Evolutionary conservation across 2,329 filamentous ascomycete genomes (phyloP).

Genomic region (Epichloe coenophiala): DNA sequence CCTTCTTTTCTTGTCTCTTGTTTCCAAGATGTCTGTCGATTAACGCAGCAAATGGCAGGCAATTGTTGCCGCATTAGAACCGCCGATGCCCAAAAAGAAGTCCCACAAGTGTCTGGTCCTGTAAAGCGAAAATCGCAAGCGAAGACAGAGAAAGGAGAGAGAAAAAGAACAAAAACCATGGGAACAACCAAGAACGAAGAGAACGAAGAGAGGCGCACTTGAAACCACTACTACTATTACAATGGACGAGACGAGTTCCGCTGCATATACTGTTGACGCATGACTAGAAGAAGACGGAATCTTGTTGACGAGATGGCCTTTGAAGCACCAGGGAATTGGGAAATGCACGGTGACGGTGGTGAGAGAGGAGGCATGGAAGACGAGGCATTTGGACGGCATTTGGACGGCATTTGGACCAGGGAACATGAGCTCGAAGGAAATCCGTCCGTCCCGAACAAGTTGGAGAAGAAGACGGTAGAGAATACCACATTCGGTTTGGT

Average conservation of each 20-base stretch:
- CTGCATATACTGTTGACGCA: conserved; percentile 4
- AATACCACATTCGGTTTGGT: not conserved
- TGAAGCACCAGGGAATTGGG: conserved; percentile 1
- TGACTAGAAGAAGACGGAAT: conserved; percentile 4
- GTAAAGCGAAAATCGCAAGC: conserved; percentile 22
- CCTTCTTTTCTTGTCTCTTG: not conserved
- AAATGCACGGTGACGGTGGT: not conserved
- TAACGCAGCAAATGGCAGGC: conserved; percentile 42
- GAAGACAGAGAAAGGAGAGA: conserved; percentile 2
- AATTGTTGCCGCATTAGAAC: conserved; percentile 89
- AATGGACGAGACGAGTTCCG: conserved; percentile 3
- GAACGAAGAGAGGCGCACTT: not conserved
- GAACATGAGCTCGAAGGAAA: not conserved
- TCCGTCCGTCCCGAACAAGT: not conserved
- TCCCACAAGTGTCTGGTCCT: conserved; percentile 57
- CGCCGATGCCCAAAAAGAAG: conserved; percentile 69
- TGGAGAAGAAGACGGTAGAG: not conserved
- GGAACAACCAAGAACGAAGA: not conserved
- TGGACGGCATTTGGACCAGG: not conserved
- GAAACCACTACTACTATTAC: not conserved
- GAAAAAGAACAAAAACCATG: not conserved
- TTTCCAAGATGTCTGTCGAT: not conserved
- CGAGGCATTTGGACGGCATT: not conserved
- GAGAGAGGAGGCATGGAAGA: not conserved
- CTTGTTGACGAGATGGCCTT: conserved; percentile 3